phyloP scores from a whole-genome alignment of 768 basidiomycete species.

The Trametopsis cervina region DNA sequence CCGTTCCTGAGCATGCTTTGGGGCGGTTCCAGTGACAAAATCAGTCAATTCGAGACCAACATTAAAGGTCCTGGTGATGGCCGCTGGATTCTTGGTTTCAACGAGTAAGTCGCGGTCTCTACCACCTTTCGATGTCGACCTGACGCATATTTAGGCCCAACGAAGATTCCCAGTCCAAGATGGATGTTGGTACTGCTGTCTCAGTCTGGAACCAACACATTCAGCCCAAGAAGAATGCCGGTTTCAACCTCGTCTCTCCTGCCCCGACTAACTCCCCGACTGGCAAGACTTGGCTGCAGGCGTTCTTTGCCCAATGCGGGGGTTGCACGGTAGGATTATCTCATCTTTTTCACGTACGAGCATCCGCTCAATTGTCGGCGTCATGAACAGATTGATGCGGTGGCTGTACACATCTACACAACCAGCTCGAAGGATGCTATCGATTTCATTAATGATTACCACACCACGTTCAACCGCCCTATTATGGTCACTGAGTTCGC shows the following conservation, averaged over 20 bases:
- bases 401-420: slow-evolving; percentile 57
- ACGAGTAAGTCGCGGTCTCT: slow-evolving; percentile 42
- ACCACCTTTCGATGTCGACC: too few species aligned
- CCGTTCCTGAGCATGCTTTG: slow-evolving; percentile 56
- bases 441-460: slow-evolving; percentile 41
- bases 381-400: slow-evolving; percentile 38
- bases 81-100: slow-evolving; percentile 43
- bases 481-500: slow-evolving; percentile 60
- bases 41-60: slow-evolving; percentile 31
- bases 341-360: too few species aligned
- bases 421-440: slow-evolving; percentile 45
- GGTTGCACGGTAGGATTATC: slow-evolving; percentile 40
- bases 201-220: slow-evolving; percentile 44
- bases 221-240: slow-evolving; percentile 39
- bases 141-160: slow-evolving; percentile 47
- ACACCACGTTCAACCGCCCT: slow-evolving; percentile 42
- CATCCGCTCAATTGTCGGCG: too few species aligned
- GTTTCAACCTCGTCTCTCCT: slow-evolving; percentile 45
- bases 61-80: slow-evolving; percentile 43
- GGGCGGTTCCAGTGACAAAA: slow-evolving; percentile 38
- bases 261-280: slow-evolving; percentile 43
- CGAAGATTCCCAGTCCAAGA: slow-evolving; percentile 41
- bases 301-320: slow-evolving; percentile 41
- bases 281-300: slow-evolving; percentile 47
- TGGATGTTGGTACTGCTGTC: slow-evolving; percentile 41